phyloP scores from a whole-genome alignment of 75 land plant genomes.

The Selaginella moellendorffii region DNA sequence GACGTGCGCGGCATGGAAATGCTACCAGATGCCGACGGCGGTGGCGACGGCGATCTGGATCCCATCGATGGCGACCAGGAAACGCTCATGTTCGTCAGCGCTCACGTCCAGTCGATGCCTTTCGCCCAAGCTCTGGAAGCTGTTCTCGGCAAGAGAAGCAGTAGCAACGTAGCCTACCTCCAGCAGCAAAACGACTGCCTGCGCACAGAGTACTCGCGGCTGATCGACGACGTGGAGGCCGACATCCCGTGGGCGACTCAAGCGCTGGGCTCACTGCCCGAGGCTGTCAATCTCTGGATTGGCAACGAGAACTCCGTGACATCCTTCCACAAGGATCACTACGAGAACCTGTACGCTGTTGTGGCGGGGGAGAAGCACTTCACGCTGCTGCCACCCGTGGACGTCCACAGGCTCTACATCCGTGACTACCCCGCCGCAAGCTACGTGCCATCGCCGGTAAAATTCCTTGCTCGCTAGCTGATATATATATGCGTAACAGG shows the following conservation, averaged over 20 bases:
- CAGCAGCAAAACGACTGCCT: slow-evolving; percentile 85
- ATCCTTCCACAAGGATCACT: slow-evolving; percentile 87
- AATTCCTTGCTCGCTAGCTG: neutral
- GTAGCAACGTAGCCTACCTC: slow-evolving; percentile 43
- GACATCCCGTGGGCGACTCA: slow-evolving; percentile 66
- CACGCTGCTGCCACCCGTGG: slow-evolving; percentile 67
- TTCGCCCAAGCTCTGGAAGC: slow-evolving; percentile 41
- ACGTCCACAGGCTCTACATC: slow-evolving; percentile 70
- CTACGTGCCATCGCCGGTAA: slow-evolving; percentile 21
- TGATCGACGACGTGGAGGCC: slow-evolving; percentile 43
- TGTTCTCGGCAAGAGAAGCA: slow-evolving; percentile 9
- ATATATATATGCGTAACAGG: neutral
- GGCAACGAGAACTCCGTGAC: slow-evolving; percentile 50
- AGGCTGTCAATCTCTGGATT: slow-evolving; percentile 88
- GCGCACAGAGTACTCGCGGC: slow-evolving; percentile 37
- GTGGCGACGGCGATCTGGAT: neutral
- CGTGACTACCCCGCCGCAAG: slow-evolving; percentile 44
- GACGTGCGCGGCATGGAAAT: neutral
- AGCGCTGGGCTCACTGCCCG: slow-evolving; percentile 58
- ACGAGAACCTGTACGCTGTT: slow-evolving; percentile 82
- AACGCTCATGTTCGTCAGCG: slow-evolving; percentile 39
- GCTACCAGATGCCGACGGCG: neutral
- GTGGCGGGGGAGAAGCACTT: slow-evolving; percentile 76
- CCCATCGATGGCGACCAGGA: neutral
- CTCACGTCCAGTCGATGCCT: slow-evolving; percentile 40